These are phyloP conservation scores for Porpolomopsis calyptriformis DNA, from an alignment of 768 basidiomycete species.

Conservation along the genomic window DNA sequence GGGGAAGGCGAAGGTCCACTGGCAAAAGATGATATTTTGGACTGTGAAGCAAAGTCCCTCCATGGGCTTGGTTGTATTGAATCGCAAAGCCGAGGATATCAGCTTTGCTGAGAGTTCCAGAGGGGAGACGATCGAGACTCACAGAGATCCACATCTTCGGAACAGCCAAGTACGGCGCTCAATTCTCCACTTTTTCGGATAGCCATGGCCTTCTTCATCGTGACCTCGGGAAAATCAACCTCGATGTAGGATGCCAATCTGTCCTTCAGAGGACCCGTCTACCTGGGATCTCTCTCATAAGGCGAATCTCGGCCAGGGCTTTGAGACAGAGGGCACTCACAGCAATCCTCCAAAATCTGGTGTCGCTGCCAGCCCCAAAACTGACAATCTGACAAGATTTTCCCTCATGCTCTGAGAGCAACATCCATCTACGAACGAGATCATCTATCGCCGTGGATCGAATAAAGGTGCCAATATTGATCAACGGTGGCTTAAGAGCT, in stretches of 20 bases:
- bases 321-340: no score
- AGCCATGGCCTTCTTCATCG: slow-evolving; percentile 70
- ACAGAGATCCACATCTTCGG: slow-evolving; percentile 36
- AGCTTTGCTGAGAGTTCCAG: neutral
- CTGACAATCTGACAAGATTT: slow-evolving; percentile 78
- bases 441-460: slow-evolving; percentile 71
- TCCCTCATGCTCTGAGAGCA: slow-evolving; percentile 30
- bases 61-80: slow-evolving; percentile 32
- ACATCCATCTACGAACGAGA: slow-evolving; percentile 59
- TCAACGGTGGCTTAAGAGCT: slow-evolving; percentile 69
- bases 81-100: slow-evolving; percentile 2
- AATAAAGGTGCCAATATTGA: slow-evolving; percentile 91
- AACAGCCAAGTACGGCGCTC: slow-evolving; percentile 37
- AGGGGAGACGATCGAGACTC: slow-evolving; percentile 10
- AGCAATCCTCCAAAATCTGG: slow-evolving; percentile 84
- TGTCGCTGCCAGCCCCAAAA: slow-evolving; percentile 91
- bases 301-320: no score
- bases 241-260: slow-evolving; percentile 63
- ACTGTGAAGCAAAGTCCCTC: slow-evolving; percentile 50
- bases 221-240: slow-evolving; percentile 83
- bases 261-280: slow-evolving; percentile 49
- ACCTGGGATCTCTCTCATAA: slow-evolving; percentile 20
- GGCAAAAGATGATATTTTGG: slow-evolving; percentile 62
- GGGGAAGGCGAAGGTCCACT: slow-evolving; percentile 59
- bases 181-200: slow-evolving; percentile 61